These are phyloP conservation scores for Trichoderma koningiopsis DNA, from an alignment of 2,329 filamentous ascomycete genomes.

Conservation along the genomic window DNA sequence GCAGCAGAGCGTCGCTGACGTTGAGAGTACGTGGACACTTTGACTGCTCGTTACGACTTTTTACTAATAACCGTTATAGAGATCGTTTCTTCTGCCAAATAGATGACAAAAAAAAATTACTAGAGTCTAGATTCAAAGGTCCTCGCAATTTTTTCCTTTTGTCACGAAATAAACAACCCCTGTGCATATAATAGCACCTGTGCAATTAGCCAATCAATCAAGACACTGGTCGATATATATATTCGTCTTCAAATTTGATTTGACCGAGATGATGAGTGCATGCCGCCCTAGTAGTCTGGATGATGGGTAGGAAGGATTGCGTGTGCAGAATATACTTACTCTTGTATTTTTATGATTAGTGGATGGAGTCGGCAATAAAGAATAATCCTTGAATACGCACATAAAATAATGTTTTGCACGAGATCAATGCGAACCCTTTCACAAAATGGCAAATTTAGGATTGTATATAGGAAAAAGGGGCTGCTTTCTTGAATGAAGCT, in stretches of 20 bases:
- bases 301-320: neutral
- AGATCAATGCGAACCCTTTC: neutral
- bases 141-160: slow-evolving; percentile 54
- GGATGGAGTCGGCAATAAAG: neutral
- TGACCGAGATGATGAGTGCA: slow-evolving; percentile 25
- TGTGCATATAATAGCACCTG: slow-evolving; percentile 62
- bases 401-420: neutral
- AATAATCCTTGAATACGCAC: neutral
- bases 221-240: slow-evolving; percentile 35
- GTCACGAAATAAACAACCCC: slow-evolving; percentile 46
- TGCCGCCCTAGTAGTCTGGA: slow-evolving; percentile 8
- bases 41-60: neutral
- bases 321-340: slow-evolving; percentile 16
- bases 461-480: neutral
- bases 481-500: neutral
- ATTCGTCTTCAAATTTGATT: slow-evolving; percentile 9
- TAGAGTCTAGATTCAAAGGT: slow-evolving; percentile 43
- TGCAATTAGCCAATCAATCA: slow-evolving; percentile 59
- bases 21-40: slow-evolving; percentile 72
- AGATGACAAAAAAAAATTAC: slow-evolving; percentile 44
- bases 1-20: slow-evolving; percentile 91
- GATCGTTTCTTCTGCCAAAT: slow-evolving; percentile 67
- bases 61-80: slow-evolving; percentile 49
- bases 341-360: slow-evolving; percentile 11
- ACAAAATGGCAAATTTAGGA: neutral